phyloP scores from a whole-genome alignment of 176 grass and related monocot genomes.

The Ananas comosus region DNA sequence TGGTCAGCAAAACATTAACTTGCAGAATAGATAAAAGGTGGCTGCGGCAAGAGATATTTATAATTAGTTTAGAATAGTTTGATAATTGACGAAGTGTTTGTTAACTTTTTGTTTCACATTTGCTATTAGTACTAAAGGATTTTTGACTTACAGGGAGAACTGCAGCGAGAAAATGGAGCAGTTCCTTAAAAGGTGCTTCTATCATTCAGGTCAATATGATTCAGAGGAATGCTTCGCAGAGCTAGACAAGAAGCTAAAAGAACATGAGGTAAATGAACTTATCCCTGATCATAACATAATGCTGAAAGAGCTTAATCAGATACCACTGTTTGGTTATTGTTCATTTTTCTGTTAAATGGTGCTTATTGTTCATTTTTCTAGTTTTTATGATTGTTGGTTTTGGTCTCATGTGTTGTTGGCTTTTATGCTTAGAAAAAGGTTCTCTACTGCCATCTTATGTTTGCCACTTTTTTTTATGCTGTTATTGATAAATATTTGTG shows the following conservation, averaged over 20 bases:
- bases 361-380: background rate
- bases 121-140: background rate
- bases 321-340: background rate
- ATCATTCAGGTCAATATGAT: constrained; percentile 96
- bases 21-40: constrained; percentile 96
- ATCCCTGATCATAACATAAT: constrained; percentile 7
- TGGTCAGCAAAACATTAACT: constrained; percentile 88
- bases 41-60: background rate
- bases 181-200: constrained; percentile 93
- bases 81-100: background rate
- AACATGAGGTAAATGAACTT: constrained; percentile 59
- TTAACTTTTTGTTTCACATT: background rate
- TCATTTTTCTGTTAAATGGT: background rate
- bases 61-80: background rate
- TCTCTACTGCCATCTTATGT: no score
- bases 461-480: background rate
- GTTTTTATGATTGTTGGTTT: background rate
- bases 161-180: constrained; percentile 93
- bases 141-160: constrained; percentile 58
- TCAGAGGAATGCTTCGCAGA: constrained; percentile 67
- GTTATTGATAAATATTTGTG: no score
- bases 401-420: background rate
- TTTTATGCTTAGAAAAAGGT: background rate
- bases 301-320: background rate
- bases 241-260: constrained; percentile 72